Evolutionary conservation across 352 stramenopile species (phyloP), one percentile per base, ranked within the genome.

Genomic region (Globisporangium camurandrum): DNA sequence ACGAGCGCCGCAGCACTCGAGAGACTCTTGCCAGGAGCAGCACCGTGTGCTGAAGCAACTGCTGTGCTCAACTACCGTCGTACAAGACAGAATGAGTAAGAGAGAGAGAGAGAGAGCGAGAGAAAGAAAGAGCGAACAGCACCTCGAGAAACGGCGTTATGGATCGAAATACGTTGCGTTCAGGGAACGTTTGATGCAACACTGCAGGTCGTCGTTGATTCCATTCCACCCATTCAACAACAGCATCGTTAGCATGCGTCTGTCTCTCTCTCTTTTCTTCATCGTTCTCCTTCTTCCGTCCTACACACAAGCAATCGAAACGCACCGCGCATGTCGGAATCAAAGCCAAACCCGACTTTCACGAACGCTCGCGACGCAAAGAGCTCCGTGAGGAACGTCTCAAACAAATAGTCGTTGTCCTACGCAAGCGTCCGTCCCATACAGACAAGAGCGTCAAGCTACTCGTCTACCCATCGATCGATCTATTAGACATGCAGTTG

Each of bases 301-400:
- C 30, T 27, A 44, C 14, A 22, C 20, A 16, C 2, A 54, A 16
- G 9, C 36, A 40, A n/a, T 20, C 14, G 36, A 17, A 26, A 38
- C 34, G 27, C 56, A 83, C 75, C 71, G 81, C 75, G 81, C 38
- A 88, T 56, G 38, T 88, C 75, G 1, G 75, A 80, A 20, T 81
- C 64, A 46, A 88, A 88, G 19, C 70, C 69, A 55, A 88, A 88
- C 4, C 75, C 73, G 12, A 85, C 34, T 54, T 85, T 85, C n/a
- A 88, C 36, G 37, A 68, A 57, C 14, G 39, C 16, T 1, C 41
- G 26, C 5, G 59, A 80, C 10, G 48, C 59, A 14, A 88, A 66
- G 14, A 88, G 51, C 0, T 23, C 38, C 5, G 38, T n/a, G 3
- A 85, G 45, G 34, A 85, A 81, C 3, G 19, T 40, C 19, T 84